These are phyloP conservation scores for Kwoniella pini DNA, from an alignment of 768 basidiomycete species.

Conservation along the genomic window DNA sequence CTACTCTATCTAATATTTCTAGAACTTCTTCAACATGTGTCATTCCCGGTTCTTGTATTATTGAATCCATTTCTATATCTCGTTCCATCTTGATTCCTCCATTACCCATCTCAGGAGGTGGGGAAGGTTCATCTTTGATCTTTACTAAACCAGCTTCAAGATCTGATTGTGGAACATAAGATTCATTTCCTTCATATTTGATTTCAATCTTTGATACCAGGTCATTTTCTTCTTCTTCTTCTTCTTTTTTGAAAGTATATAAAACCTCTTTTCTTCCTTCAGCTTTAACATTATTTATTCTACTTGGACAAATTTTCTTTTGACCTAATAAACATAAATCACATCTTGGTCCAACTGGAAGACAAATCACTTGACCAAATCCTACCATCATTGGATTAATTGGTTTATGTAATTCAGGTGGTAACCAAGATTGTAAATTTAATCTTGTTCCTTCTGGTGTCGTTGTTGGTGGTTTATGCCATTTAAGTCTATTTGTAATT, in stretches of 20 bases:
- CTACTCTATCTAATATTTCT: constrained; percentile 25
- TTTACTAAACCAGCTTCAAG: constrained; percentile 7
- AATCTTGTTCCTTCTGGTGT: constrained; percentile 80
- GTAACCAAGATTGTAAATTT: constrained; percentile 54
- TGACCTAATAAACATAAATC: constrained; percentile 50
- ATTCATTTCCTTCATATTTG: constrained; percentile 16
- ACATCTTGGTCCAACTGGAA: constrained; percentile 52
- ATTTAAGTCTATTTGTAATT: constrained; percentile 88
- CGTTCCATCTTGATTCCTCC: constrained; percentile 15
- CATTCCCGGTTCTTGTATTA: constrained; percentile 20
- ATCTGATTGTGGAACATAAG: not conserved
- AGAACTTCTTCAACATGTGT: constrained; percentile 18
- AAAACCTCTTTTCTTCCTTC: constrained; percentile 47
- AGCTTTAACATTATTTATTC: constrained; percentile 41
- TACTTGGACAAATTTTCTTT: constrained; percentile 43
- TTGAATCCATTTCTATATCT: constrained; percentile 5
- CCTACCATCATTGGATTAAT: constrained; percentile 54
- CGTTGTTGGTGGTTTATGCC: constrained; percentile 84
- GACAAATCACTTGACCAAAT: constrained; percentile 53
- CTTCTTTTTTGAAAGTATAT: constrained; percentile 37
- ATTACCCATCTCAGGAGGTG: not conserved
- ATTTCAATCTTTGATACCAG: constrained; percentile 25
- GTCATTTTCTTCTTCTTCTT: not conserved
- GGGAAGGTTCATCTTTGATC: constrained; percentile 20
- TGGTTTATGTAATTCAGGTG: constrained; percentile 47